Conservation (phyloP, 768 basidiomycete species). For the Cystoderma amianthinum region DNA sequence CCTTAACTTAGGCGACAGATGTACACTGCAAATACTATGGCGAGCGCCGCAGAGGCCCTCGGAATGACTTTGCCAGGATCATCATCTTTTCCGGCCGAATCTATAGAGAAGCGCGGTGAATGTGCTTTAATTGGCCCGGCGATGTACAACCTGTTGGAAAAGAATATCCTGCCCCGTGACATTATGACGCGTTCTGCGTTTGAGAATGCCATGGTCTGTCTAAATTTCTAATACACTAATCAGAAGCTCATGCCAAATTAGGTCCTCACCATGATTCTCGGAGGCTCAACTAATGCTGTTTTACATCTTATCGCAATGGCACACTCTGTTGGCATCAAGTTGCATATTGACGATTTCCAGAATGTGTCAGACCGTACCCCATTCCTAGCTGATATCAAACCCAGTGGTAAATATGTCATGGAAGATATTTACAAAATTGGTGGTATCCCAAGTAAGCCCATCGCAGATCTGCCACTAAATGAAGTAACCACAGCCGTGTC, state of each 20-base stretch:
- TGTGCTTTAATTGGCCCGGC: conserved; percentile 71
- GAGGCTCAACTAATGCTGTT: conserved; percentile 97
- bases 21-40: conserved; percentile 99
- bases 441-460: conserved; percentile 82
- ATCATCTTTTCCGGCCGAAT: conserved; percentile 95
- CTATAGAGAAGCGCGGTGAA: conserved; percentile 80
- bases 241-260: conserved; percentile 21
- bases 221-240: conserved; percentile 3
- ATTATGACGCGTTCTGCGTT: conserved; percentile 98
- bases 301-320: conserved; percentile 96
- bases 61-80: conserved; percentile 97
- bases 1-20: conserved; percentile 47
- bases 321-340: conserved; percentile 86
- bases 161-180: conserved; percentile 88
- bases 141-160: conserved; percentile 85
- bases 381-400: conserved; percentile 94
- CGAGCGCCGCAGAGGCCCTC: conserved; percentile 88
- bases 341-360: conserved; percentile 92
- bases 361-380: conserved; percentile 86
- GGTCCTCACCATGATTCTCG: conserved; percentile 95
- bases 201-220: conserved; percentile 90
- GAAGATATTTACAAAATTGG: conserved; percentile 95
- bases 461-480: background rate
- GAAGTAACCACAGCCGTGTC: conserved; percentile 1
- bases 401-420: conserved; percentile 98